Percentiles rank a stretch among this genome's conserved stretches.
These are phyloP conservation scores for Calocera viscosa DNA, from an alignment of 768 basidiomycete genomes.

Conservation along the genomic window DNA sequence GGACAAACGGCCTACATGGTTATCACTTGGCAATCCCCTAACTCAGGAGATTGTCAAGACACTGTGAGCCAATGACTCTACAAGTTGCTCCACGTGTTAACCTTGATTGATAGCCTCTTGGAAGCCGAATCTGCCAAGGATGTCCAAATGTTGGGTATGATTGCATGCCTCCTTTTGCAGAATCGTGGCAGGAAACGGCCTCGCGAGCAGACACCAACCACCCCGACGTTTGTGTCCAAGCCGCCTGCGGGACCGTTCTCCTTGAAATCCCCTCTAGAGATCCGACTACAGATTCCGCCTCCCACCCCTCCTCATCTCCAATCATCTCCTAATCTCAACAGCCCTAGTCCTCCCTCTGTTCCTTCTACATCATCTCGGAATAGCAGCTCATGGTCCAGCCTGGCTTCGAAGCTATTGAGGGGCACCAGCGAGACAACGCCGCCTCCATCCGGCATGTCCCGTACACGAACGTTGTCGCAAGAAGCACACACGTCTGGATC, in stretches of 20 bases:
- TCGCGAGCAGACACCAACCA: background rate
- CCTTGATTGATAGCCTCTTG: constrained; percentile 29
- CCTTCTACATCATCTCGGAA: background rate
- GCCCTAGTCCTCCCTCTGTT: constrained; percentile 4
- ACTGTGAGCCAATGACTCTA: constrained; percentile 16
- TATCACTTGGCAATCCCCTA: constrained; percentile 12
- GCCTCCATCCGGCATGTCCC: background rate
- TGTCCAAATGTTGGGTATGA: constrained; percentile 70
- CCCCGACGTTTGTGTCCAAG: background rate
- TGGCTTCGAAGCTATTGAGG: background rate
- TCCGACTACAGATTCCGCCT: background rate
- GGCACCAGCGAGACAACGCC: background rate
- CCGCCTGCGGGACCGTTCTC: background rate
- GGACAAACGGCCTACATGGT: constrained; percentile 15
- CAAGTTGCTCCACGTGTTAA: background rate
- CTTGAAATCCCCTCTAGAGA: background rate
- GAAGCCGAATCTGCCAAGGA: constrained; percentile 44
- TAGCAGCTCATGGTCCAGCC: constrained; percentile 5
- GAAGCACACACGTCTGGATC: background rate
- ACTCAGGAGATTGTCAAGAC: constrained; percentile 15
- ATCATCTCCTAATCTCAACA: background rate
- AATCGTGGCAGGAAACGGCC: constrained; percentile 5
- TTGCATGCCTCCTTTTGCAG: constrained; percentile 55
- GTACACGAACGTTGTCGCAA: constrained; percentile 1
- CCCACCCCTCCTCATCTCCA: constrained; percentile 6